phyloP scores from a whole-genome alignment of 805 yeast species.

The Komagataella pseudopastoris region DNA sequence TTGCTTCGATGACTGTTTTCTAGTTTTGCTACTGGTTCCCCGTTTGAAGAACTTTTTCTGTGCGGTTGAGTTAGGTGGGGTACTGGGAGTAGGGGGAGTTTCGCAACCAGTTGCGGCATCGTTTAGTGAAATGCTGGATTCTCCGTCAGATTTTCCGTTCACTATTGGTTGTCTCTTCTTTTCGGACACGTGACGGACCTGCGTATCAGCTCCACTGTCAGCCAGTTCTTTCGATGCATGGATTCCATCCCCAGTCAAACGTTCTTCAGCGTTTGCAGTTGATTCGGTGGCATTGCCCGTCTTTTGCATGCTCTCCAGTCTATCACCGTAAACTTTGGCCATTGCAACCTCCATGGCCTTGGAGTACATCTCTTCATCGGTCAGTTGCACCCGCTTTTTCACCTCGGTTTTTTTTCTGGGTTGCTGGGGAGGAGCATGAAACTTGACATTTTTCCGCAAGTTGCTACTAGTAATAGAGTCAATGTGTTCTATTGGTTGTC shows the following conservation, averaged over 20 bases:
- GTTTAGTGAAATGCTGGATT: not conserved
- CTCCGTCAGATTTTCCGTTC: not conserved
- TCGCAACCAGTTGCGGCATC: not conserved
- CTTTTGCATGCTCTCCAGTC: not conserved
- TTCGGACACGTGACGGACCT: not conserved
- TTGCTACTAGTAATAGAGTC: not conserved
- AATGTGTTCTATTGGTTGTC: not conserved
- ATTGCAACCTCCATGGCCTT: slow-evolving; percentile 43
- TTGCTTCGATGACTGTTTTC: not conserved
- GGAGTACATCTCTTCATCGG: slow-evolving; percentile 40
- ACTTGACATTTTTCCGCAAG: slow-evolving; percentile 12
- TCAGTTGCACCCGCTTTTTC: slow-evolving; percentile 5
- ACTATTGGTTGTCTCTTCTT: not conserved
- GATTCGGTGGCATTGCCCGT: not conserved
- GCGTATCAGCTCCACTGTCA: not conserved
- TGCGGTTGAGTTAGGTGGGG: not conserved
- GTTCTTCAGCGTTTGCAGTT: not conserved
- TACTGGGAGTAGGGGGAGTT: not conserved
- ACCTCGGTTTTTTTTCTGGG: not conserved
- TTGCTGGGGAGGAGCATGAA: slow-evolving; percentile 4
- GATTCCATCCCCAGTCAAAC: not conserved
- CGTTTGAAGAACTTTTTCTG: not conserved
- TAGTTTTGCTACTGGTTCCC: not conserved
- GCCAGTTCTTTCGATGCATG: not conserved
- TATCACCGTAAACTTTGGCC: slow-evolving; percentile 38